Evolutionary conservation across 306 rosid genomes (phyloP), one percentile per base, ranked within the genome.

Genomic region (Vigna mungo): DNA sequence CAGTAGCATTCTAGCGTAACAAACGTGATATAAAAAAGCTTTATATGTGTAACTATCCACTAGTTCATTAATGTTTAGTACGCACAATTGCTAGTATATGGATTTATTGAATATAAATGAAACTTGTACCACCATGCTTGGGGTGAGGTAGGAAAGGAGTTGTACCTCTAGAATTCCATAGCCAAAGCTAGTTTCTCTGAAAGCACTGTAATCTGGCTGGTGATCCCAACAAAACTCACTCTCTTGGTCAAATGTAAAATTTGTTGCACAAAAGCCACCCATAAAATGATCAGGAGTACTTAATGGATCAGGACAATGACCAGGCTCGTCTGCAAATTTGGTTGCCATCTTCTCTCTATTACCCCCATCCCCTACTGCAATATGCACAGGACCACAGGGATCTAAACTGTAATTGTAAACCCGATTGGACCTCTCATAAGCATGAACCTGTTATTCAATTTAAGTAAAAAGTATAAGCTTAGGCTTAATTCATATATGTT

Each of bases 381-480:
- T 77, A 72, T 93, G 77, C 41, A 93, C 88, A 55, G 98, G 95
- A 70, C 95, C 96, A 51, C 96, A 91, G 3, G 92, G 89, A 84
- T 93, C 93, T 87, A 93, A 81, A 55, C 78, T 82, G 80, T 91
- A 91, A 68, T 91, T 88, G 59, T 84, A 89, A 62, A 89, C 89
- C 64, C 93, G 90, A 83, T 93, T 93, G 53, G 96, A 86, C 80
- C 98, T 90, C 87, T 93, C 93, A 25, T 91, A 93, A 59, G 98
- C 98, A 88, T 93, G 98, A 58, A 93, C 90, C 96, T 93, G 88
- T 69, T 12, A 70, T 75, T 84, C 80, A 67, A 73, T 74, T 66
- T 36, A 59, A 71, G 64, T 17, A 37, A 47, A 71, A 55, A 58
- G 30, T 14, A 27, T 34, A 32, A 65, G 49, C 16, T 48, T 63